Conservation (phyloP, 768 basidiomycete species). For the Mycena haematopus region DNA sequence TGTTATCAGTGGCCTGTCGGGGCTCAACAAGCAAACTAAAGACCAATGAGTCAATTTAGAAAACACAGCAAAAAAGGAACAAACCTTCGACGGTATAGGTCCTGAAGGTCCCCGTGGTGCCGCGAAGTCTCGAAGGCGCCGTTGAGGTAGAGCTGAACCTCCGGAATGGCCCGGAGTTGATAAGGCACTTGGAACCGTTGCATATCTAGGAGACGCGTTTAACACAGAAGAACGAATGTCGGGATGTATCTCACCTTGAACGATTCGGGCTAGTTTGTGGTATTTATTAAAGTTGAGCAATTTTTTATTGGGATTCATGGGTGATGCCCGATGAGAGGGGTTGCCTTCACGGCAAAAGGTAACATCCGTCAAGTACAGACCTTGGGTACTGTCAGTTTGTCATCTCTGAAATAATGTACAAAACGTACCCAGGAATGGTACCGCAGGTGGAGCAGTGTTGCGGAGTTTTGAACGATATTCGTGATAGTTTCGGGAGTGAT, state of each 20-base stretch:
- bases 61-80: conserved; percentile 31
- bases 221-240: background rate
- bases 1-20: conserved; percentile 75
- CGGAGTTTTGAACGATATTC: conserved; percentile 90
- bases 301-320: conserved; percentile 74
- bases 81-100: conserved; percentile 85
- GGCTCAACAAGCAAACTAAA: conserved; percentile 82
- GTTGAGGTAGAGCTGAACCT: conserved; percentile 83
- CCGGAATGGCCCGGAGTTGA: conserved; percentile 86
- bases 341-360: conserved; percentile 98
- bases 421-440: conserved; percentile 88
- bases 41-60: conserved; percentile 15
- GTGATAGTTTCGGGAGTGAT: conserved; percentile 88
- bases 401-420: background rate
- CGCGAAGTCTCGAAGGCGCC: conserved; percentile 77
- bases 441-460: conserved; percentile 88
- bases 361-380: conserved; percentile 87
- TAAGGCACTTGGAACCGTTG: conserved; percentile 91
- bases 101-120: conserved; percentile 82
- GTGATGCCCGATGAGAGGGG: conserved; percentile 82
- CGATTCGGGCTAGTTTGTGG: conserved; percentile 85
- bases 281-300: conserved; percentile 98
- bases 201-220: conserved; percentile 62
- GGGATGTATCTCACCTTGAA: conserved; percentile 61
- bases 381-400: conserved; percentile 44